A percentile compares a stretch with the other conserved stretches of the same genome.
Conservation (phyloP, 2,329 filamentous ascomycete genomes). For the Immersiporthe knoxdaviesiana region DNA sequence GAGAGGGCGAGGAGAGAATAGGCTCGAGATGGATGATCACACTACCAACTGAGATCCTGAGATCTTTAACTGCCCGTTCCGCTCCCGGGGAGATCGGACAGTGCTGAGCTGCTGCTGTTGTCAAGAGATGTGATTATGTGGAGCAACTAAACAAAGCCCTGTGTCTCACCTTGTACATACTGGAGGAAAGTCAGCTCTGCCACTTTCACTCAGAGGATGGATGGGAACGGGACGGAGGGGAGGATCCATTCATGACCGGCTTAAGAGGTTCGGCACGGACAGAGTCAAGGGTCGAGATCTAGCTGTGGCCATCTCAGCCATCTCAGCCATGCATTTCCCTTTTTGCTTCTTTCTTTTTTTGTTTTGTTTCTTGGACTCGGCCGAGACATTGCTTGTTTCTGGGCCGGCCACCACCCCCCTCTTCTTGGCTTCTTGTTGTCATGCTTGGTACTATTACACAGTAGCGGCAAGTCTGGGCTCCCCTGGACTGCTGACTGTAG, state of each 20-base stretch:
- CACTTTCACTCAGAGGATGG: not conserved
- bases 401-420: not conserved
- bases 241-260: not conserved
- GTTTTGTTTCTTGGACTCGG: not conserved
- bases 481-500: not conserved
- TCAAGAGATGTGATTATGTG: not conserved
- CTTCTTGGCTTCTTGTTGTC: not conserved
- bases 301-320: slow-evolving; percentile 10
- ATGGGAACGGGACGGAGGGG: not conserved
- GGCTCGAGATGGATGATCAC: not conserved
- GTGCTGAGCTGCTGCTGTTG: not conserved
- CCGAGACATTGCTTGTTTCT: slow-evolving; percentile 4
- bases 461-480: too few species aligned
- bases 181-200: not conserved
- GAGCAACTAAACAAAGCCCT: not conserved
- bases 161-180: not conserved
- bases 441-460: too few species aligned
- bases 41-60: not conserved
- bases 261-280: not conserved
- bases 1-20: not conserved
- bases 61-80: not conserved
- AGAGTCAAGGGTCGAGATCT: not conserved
- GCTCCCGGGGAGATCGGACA: not conserved
- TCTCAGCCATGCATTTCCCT: slow-evolving; percentile 12
- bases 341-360: not conserved